Percentiles rank a stretch among this genome's conserved stretches.
phyloP scores from a whole-genome alignment of 164 flowering plant genomes.

The Berberis thunbergii region DNA sequence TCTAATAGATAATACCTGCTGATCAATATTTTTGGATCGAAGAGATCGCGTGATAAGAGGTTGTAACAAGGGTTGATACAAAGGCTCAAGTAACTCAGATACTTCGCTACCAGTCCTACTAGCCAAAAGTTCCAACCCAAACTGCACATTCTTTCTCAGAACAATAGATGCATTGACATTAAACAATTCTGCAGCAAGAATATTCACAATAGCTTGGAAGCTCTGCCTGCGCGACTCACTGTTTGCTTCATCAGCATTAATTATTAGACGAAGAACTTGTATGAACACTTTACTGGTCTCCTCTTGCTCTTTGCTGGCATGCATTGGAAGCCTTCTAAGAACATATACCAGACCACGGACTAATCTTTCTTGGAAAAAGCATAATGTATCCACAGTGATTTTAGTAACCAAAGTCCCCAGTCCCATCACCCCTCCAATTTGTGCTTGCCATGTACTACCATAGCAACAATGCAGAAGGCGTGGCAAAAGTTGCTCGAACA shows the following conservation, averaged over 20 bases:
- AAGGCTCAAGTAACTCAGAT: conserved; percentile 84
- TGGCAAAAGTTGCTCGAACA: conserved; percentile 91
- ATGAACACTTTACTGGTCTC: conserved; percentile 96
- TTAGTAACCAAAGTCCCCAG: conserved; percentile 93
- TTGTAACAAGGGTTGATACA: conserved; percentile 84
- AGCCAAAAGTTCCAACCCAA: conserved; percentile 90
- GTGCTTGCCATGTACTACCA: conserved; percentile 96
- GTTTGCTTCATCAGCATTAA: conserved; percentile 90
- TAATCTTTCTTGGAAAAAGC: conserved; percentile 74
- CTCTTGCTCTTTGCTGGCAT: conserved; percentile 95
- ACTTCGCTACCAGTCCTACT: conserved; percentile 99
- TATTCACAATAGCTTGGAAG: conserved; percentile 90
- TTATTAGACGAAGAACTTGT: conserved; percentile 93
- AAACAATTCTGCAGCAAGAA: conserved; percentile 87
- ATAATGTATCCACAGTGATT: conserved; percentile 83
- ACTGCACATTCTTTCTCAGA: conserved; percentile 90
- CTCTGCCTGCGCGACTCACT: conserved; percentile 86
- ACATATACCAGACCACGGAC: conserved; percentile 84
- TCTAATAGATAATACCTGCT: conserved; percentile 51
- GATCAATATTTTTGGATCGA: conserved; percentile 86
- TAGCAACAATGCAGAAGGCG: conserved; percentile 97
- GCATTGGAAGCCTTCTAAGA: conserved; percentile 86
- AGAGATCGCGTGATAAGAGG: conserved; percentile 84
- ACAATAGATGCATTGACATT: conserved; percentile 73
- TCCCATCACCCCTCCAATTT: conserved; percentile 96